These are phyloP conservation scores for Myriosclerotinia curreyana DNA, from an alignment of 2,329 filamentous ascomycete species.

Conservation along the genomic window DNA sequence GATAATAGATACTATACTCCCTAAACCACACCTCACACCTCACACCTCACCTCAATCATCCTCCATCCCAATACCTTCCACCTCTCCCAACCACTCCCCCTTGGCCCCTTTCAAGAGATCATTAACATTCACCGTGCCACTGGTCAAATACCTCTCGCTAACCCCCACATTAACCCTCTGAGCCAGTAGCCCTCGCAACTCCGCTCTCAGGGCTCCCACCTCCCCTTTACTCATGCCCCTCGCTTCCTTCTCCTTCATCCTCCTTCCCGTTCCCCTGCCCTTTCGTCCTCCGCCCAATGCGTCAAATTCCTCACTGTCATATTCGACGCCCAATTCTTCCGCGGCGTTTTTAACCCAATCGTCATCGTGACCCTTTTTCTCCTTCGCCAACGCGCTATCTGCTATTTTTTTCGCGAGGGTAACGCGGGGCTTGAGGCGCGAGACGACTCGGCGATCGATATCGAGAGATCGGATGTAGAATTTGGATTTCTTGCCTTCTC, in stretches of 20 bases:
- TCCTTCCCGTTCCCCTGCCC: slow-evolving; percentile 69
- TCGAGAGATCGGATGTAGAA: slow-evolving; percentile 78
- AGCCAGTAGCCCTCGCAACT: slow-evolving; percentile 67
- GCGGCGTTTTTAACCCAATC: slow-evolving; percentile 81
- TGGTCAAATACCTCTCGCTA: slow-evolving; percentile 79
- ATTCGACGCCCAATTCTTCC: slow-evolving; percentile 90
- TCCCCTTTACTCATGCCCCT: slow-evolving; percentile 69
- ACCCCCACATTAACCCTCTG: slow-evolving; percentile 82
- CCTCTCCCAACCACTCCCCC: slow-evolving; percentile 45
- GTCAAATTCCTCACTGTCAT: slow-evolving; percentile 84
- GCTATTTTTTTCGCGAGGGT: slow-evolving; percentile 82
- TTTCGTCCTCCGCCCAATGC: slow-evolving; percentile 55
- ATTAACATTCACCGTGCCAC: slow-evolving; percentile 79
- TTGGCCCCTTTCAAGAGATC: slow-evolving; percentile 63
- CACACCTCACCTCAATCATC: slow-evolving; percentile 24
- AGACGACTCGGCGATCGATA: slow-evolving; percentile 75
- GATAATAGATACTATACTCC: too few relatives aligned
- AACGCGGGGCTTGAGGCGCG: slow-evolving; percentile 72
- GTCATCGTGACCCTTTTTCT: slow-evolving; percentile 79
- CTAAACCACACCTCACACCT: too few relatives aligned
- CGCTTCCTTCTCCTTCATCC: slow-evolving; percentile 71
- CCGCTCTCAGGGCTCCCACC: slow-evolving; percentile 63
- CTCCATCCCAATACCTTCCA: slow-evolving; percentile 39
- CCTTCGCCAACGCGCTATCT: slow-evolving; percentile 79
- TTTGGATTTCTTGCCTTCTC: slow-evolving; percentile 47